These are phyloP conservation scores for Phytophthora colocasiae DNA, from an alignment of 352 stramenopile genomes.

Conservation along the genomic window DNA sequence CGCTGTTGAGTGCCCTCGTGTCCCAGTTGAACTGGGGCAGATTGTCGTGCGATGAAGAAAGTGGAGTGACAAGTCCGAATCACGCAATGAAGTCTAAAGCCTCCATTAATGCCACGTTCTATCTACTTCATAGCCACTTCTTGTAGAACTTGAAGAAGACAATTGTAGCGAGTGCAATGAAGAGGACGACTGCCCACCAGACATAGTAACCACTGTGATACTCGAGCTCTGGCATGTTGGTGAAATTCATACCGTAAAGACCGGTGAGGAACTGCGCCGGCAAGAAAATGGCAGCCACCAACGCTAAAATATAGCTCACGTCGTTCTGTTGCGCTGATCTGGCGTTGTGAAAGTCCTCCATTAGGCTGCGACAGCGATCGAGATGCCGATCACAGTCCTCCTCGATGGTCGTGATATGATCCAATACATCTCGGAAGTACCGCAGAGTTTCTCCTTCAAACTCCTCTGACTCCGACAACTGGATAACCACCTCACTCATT, in stretches of 20 bases:
- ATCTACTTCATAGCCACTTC: constrained; percentile 60
- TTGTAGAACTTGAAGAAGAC: constrained; percentile 79
- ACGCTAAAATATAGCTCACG: constrained; percentile 79
- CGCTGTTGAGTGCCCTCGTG: not conserved
- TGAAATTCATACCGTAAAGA: constrained; percentile 92
- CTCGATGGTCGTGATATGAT: constrained; percentile 81
- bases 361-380: constrained; percentile 65
- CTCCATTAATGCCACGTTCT: too few species aligned
- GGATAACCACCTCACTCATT: constrained; percentile 68
- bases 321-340: constrained; percentile 72
- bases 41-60: too few species aligned
- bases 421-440: constrained; percentile 87
- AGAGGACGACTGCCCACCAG: constrained; percentile 78
- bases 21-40: too few species aligned
- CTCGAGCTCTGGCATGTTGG: constrained; percentile 86
- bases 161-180: constrained; percentile 52
- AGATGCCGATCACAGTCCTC: constrained; percentile 86
- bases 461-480: constrained; percentile 75
- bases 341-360: constrained; percentile 76
- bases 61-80: too few species aligned
- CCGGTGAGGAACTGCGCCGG: constrained; percentile 87
- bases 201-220: constrained; percentile 79
- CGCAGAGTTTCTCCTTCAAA: constrained; percentile 73
- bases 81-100: too few species aligned
- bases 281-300: constrained; percentile 84